phyloP scores from a whole-genome alignment of 2,329 filamentous ascomycete species.

The Thyridium curvatum region DNA sequence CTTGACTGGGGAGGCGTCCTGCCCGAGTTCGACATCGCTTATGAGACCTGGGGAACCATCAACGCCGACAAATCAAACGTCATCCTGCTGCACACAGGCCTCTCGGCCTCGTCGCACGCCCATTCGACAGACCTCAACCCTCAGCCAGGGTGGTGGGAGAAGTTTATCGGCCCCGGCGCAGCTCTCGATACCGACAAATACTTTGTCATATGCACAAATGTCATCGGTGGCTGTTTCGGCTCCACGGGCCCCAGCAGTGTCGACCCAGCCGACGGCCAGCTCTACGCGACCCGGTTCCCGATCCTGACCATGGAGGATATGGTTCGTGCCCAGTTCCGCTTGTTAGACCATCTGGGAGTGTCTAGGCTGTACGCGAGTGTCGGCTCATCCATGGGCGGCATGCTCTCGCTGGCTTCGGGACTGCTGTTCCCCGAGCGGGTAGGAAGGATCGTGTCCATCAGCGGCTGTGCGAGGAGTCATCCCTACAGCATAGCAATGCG shows the following conservation, averaged over 20 bases:
- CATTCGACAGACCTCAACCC: conserved; percentile 84
- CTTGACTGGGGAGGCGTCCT: conserved; percentile 96
- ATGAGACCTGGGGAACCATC: conserved; percentile 84
- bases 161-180: conserved; percentile 84
- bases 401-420: conserved; percentile 89
- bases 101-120: conserved; percentile 96
- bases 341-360: conserved; percentile 75
- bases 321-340: conserved; percentile 89
- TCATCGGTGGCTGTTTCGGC: conserved; percentile 91
- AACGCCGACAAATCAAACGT: conserved; percentile 80
- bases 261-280: conserved; percentile 80
- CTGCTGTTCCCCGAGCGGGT: conserved; percentile 78
- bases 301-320: conserved; percentile 96
- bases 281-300: conserved; percentile 90
- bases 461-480: conserved; percentile 88
- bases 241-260: conserved; percentile 86
- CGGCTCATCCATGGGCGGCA: conserved; percentile 95
- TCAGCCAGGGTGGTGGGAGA: conserved; percentile 97
- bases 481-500: conserved; percentile 99
- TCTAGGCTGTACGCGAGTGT: conserved; percentile 82
- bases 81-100: conserved; percentile 85
- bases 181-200: conserved; percentile 88
- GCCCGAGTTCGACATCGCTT: conserved; percentile 82
- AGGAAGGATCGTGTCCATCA: conserved; percentile 78
- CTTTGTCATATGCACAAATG: conserved; percentile 93